Conservation (phyloP, 805 yeast species). For the Starmerella gropengiesseri region DNA sequence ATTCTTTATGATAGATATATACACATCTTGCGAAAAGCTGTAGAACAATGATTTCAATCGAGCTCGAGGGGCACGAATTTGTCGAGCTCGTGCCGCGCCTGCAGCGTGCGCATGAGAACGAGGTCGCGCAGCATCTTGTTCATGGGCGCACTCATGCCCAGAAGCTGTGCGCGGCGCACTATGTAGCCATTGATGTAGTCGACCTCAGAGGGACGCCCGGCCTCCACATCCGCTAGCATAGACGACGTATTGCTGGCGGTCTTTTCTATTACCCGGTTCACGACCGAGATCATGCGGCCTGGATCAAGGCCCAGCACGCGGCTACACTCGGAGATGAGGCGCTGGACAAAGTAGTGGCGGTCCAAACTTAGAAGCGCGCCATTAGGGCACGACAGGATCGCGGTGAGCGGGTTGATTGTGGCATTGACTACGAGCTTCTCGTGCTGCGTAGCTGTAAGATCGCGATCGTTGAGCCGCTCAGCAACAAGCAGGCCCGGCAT, state of each 20-base stretch:
- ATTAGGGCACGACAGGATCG: conserved; percentile 64
- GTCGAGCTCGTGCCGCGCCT: conserved; percentile 15
- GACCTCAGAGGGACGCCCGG: conserved; percentile 56
- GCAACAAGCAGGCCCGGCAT: conserved; percentile 10
- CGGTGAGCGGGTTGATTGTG: conserved; percentile 75
- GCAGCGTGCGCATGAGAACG: conserved; percentile 31
- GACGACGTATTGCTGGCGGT: conserved; percentile 55
- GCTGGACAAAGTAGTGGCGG: conserved; percentile 30
- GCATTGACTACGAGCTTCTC: conserved; percentile 71
- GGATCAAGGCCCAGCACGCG: conserved; percentile 28
- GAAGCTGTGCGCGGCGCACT: conserved; percentile 41
- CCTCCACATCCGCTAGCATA: conserved; percentile 57
- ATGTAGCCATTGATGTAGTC: conserved; percentile 78
- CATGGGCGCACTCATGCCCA: conserved; percentile 35
- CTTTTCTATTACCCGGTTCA: conserved; percentile 34
- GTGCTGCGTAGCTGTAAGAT: conserved; percentile 48
- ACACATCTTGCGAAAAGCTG: not conserved
- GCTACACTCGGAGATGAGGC: conserved; percentile 39
- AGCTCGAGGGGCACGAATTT: conserved; percentile 10
- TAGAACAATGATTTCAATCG: not conserved
- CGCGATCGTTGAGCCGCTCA: conserved; percentile 31
- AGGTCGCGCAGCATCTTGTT: conserved; percentile 40
- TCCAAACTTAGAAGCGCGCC: conserved; percentile 51
- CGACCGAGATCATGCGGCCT: conserved; percentile 31
- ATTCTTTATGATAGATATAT: conserved; percentile 5